Evolutionary conservation across 192 early-diverging fungal genomes (phyloP).

Genomic region (Backusella liffmaniae): DNA sequence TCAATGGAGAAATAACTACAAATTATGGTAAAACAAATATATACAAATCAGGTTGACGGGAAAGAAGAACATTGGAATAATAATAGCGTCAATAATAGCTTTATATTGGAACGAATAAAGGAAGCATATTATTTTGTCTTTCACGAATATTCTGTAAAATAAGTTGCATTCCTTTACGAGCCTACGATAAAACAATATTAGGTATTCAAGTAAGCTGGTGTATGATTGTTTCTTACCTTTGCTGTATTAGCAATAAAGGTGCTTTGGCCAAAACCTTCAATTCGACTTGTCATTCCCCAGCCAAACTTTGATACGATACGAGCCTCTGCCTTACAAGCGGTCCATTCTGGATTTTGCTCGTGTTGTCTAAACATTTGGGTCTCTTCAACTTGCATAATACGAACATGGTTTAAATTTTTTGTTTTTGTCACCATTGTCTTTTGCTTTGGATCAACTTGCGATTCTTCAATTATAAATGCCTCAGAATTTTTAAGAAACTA

Average conservation of each 20-base stretch:
- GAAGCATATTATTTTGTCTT: conserved; percentile 13
- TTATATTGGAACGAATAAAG: background rate
- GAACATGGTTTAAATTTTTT: conserved; percentile 90
- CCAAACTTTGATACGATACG: conserved; percentile 86
- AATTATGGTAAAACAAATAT: background rate
- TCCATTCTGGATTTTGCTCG: conserved; percentile 54
- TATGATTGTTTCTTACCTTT: conserved; percentile 41
- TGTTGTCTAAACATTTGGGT: conserved; percentile 70
- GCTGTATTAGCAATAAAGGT: conserved; percentile 80
- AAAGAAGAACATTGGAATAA: background rate
- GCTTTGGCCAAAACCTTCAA: conserved; percentile 88
- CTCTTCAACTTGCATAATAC: conserved; percentile 93
- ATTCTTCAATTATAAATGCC: conserved; percentile 90
- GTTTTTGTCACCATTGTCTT: conserved; percentile 80
- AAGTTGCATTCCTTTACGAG: conserved; percentile 27
- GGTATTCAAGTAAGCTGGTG: background rate
- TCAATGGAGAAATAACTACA: background rate
- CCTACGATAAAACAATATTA: conserved; percentile 5
- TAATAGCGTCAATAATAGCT: background rate
- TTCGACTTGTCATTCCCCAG: conserved; percentile 76
- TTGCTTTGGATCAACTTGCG: conserved; percentile 74
- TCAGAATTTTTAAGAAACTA: conserved; percentile 81
- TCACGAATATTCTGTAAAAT: conserved; percentile 32
- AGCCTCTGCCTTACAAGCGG: conserved; percentile 77
- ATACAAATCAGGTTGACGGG: background rate